Conservation (phyloP, 2,329 filamentous ascomycete species). For the Pseudocercospora fijiensis region DNA sequence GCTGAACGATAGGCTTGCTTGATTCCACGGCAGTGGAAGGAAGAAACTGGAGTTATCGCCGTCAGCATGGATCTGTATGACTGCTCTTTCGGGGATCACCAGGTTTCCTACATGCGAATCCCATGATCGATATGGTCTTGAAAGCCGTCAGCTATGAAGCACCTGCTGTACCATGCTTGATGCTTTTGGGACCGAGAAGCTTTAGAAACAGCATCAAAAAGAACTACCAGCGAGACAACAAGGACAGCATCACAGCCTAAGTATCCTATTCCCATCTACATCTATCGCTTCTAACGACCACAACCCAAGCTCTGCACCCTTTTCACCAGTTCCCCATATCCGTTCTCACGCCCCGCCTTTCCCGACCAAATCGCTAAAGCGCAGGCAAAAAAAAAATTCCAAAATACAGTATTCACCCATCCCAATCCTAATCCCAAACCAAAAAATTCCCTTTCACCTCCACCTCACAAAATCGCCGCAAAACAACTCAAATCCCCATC, state of each 20-base stretch:
- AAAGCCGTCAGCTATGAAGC: not conserved
- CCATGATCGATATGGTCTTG: no score
- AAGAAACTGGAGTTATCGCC: no score
- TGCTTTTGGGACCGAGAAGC: not conserved
- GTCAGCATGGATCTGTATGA: no score
- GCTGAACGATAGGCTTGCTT: no score
- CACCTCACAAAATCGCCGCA: not conserved
- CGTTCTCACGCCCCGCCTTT: no score
- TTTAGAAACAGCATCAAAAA: not conserved
- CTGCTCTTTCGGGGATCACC: no score
- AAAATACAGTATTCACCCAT: no score
- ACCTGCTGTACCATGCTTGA: not conserved
- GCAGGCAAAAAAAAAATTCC: not conserved
- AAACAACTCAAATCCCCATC: not conserved
- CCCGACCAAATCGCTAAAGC: not conserved
- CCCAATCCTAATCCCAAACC: not conserved
- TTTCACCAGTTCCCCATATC: no score
- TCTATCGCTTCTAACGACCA: no score
- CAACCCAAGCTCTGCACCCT: no score
- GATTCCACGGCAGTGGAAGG: not conserved
- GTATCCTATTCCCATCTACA: no score
- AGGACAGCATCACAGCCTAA: not conserved
- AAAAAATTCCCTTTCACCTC: not conserved
- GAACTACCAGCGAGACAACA: not conserved
- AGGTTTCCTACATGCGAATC: no score